A percentile compares a stretch with the other conserved stretches of the same genome.
These are phyloP conservation scores for Solanum commersonii DNA, from an alignment of 257 asterid genomes.

Conservation along the genomic window DNA sequence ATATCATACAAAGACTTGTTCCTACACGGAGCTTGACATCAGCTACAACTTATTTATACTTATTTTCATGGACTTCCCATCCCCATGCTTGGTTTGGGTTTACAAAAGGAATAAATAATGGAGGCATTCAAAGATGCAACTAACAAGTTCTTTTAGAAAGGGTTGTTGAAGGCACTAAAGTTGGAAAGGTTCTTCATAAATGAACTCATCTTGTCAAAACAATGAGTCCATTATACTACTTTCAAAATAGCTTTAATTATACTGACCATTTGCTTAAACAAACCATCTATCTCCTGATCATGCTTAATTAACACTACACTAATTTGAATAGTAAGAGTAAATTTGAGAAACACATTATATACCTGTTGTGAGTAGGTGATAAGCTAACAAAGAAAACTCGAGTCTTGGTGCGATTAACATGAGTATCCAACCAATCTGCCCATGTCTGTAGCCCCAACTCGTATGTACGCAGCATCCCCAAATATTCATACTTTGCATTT, in stretches of 20 bases:
- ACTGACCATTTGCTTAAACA: not conserved
- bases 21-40: not conserved
- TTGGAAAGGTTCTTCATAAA: not conserved
- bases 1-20: not conserved
- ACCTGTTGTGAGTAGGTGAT: slow-evolving; percentile 47
- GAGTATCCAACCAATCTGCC: slow-evolving; percentile 56
- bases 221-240: not conserved
- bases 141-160: not conserved
- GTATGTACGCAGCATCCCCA: slow-evolving; percentile 31
- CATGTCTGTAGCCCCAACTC: slow-evolving; percentile 56
- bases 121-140: not conserved
- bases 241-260: not conserved
- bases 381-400: slow-evolving; percentile 44
- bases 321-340: not conserved
- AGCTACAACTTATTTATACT: not conserved
- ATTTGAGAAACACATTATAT: not conserved
- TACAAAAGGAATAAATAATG: not conserved
- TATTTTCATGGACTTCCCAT: not conserved
- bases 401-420: slow-evolving; percentile 43
- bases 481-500: slow-evolving; percentile 18
- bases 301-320: not conserved
- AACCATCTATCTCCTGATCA: not conserved
- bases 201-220: not conserved
- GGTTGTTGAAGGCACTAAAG: not conserved
- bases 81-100: not conserved